A percentile compares a stretch with the other conserved stretches of the same genome.
Conservation (phyloP, 129 eudicot genomes). For the Deinandra increscens region DNA sequence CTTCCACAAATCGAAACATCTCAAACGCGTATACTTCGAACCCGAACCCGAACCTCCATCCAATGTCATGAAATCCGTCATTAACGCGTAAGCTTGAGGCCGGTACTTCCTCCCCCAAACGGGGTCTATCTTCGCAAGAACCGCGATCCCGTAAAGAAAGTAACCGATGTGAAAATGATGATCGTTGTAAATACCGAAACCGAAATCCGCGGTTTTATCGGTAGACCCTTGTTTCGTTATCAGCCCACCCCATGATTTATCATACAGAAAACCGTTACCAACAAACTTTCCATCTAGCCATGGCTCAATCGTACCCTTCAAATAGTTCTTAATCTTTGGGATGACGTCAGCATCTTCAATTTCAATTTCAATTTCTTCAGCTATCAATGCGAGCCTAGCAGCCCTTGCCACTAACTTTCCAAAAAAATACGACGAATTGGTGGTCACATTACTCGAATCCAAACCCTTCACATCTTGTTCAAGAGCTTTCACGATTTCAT, state of each 20-base stretch:
- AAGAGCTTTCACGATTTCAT: slow-evolving; percentile 55
- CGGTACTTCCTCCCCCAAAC: slow-evolving; percentile 77
- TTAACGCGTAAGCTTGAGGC: slow-evolving; percentile 70
- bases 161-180: slow-evolving; percentile 79
- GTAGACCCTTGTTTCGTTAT: slow-evolving; percentile 61
- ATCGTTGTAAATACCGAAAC: slow-evolving; percentile 80
- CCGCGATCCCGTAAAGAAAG: slow-evolving; percentile 74
- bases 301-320: slow-evolving; percentile 74
- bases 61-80: slow-evolving; percentile 79
- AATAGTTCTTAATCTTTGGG: slow-evolving; percentile 52
- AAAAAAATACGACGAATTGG: slow-evolving; percentile 70
- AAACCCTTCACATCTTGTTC: slow-evolving; percentile 57
- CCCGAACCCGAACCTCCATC: slow-evolving; percentile 39
- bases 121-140: slow-evolving; percentile 78
- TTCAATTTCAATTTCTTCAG: slow-evolving; percentile 64
- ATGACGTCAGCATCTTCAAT: slow-evolving; percentile 48
- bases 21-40: slow-evolving; percentile 63
- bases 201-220: slow-evolving; percentile 70
- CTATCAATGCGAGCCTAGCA: slow-evolving; percentile 80
- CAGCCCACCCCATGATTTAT: slow-evolving; percentile 77
- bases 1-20: slow-evolving; percentile 79
- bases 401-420: slow-evolving; percentile 84
- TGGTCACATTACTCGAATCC: slow-evolving; percentile 44
- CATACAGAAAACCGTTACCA: slow-evolving; percentile 68
- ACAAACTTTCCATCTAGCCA: slow-evolving; percentile 83